A percentile compares a stretch with the other conserved stretches of the same genome.
phyloP scores from a whole-genome alignment of 768 basidiomycete species.

The Mycena floridula region DNA sequence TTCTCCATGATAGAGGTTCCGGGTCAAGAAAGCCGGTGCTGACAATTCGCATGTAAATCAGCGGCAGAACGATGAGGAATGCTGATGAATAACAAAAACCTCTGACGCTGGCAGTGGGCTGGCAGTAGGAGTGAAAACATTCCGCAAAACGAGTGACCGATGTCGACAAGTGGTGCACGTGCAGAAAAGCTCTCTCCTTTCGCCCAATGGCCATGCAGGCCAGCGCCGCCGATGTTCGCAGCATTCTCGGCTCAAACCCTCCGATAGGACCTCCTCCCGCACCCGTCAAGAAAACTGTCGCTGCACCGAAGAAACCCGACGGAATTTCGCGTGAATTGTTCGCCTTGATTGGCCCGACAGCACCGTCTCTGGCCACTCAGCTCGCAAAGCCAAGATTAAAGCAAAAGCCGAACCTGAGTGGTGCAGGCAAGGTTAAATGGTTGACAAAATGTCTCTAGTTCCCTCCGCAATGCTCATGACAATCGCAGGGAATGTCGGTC shows the following conservation, averaged over 20 bases:
- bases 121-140: too few relatives aligned
- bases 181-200: neutral
- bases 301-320: constrained; percentile 62
- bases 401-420: constrained; percentile 74
- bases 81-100: too few relatives aligned
- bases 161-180: neutral
- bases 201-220: constrained; percentile 41
- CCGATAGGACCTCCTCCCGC: constrained; percentile 38
- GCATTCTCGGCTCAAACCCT: constrained; percentile 60
- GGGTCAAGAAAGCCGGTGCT: too few relatives aligned
- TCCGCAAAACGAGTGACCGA: too few relatives aligned
- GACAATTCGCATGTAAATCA: too few relatives aligned
- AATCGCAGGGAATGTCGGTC: constrained; percentile 62
- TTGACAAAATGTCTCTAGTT: constrained; percentile 18
- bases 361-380: constrained; percentile 77
- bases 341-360: constrained; percentile 90
- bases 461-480: neutral
- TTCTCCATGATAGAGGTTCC: too few relatives aligned
- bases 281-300: constrained; percentile 39
- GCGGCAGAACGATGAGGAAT: too few relatives aligned
- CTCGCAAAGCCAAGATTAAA: constrained; percentile 80
- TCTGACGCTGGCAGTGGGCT: too few relatives aligned
- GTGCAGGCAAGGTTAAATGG: constrained; percentile 68
- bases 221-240: constrained; percentile 78
- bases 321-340: constrained; percentile 93